Conservation (phyloP, 768 basidiomycete genomes). For the Multifurca ochricompacta region DNA sequence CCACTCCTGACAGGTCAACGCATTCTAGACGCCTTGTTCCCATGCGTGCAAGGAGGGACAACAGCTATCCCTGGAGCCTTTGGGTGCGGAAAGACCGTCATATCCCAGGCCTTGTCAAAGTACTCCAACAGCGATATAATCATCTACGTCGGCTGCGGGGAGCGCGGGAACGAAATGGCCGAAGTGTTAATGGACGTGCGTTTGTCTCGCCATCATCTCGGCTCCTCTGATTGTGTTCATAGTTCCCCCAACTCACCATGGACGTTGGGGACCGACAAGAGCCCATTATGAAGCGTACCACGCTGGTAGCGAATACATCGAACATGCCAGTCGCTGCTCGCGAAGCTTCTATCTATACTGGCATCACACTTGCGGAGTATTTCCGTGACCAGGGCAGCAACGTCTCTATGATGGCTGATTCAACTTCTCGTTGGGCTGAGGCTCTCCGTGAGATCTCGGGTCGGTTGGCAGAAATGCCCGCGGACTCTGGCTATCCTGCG, state of each 20-base stretch:
- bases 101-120: constrained; percentile 96
- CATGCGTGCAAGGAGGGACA: constrained; percentile 95
- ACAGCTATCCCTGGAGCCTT: constrained; percentile 99
- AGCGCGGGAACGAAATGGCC: constrained; percentile 98
- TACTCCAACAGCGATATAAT: constrained; percentile 99
- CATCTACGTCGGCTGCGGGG: constrained; percentile 97
- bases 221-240: constrained; percentile 17
- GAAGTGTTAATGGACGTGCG: constrained; percentile 96
- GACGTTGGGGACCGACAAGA: constrained; percentile 89
- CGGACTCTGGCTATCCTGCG: constrained; percentile 98
- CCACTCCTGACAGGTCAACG: constrained; percentile 95
- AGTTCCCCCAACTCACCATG: constrained; percentile 90
- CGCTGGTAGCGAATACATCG: constrained; percentile 97
- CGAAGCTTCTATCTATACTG: constrained; percentile 99
- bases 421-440: constrained; percentile 98
- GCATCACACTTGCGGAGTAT: constrained; percentile 97
- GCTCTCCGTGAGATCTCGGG: constrained; percentile 98
- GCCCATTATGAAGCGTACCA: constrained; percentile 99
- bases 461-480: constrained; percentile 99
- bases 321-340: constrained; percentile 99
- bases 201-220: constrained; percentile 6
- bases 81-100: constrained; percentile 98
- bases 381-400: constrained; percentile 98
- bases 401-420: constrained; percentile 99
- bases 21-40: constrained; percentile 94